Evolutionary conservation across 2,329 filamentous ascomycete species (phyloP), one percentile per base, ranked within the genome.

Genomic region (Ceratocystis variospora): DNA sequence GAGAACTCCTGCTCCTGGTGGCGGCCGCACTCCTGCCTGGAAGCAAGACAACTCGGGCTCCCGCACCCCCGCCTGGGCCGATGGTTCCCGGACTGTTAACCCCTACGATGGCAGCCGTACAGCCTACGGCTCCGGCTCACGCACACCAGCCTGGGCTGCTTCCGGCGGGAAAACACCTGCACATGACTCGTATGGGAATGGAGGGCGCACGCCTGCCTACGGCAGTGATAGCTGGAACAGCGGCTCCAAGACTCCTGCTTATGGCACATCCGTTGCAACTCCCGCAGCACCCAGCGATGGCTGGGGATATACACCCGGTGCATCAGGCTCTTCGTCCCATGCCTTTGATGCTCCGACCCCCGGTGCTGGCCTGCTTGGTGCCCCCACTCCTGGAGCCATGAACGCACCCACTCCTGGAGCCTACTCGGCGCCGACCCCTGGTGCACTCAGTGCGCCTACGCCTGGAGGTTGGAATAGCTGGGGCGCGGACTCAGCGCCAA

Each of bases 91-190:
- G 59, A 87, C 84, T 12, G 82, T 83, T 69, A 87, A 87, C 72
- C 86, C 87, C 1, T 89, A 89, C 71, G 87, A 88, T 70, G 87
- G 87, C 68, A 87, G 78, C 73, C 85, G 86, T 59, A 92, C 90
- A 17, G 84, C 89, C 1, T 95, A 96, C 71, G 90, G 90, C 19
- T 81, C 82, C 25, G 85, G 86, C 37, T 81, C 82, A 61, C 84
- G 88, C 64, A 91, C 87, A 0, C 88, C 88, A 6, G 87, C 87
- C 4, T 92, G 88, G 88, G 86, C 87, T 67, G 87, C 90, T 1
- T 37, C 46, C 44, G 88, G 88, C 64, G 84, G 87, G 65, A 87
- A 88, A 74, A 93, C 88, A 0, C 79, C 89, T 65, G 83, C 84
- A 1, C 78, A 80, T 15, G 83, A 87, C 71, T 79, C 80, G 22